Conservation (phyloP, 2,329 filamentous ascomycete genomes). For the Penicillium hesseltinei region DNA sequence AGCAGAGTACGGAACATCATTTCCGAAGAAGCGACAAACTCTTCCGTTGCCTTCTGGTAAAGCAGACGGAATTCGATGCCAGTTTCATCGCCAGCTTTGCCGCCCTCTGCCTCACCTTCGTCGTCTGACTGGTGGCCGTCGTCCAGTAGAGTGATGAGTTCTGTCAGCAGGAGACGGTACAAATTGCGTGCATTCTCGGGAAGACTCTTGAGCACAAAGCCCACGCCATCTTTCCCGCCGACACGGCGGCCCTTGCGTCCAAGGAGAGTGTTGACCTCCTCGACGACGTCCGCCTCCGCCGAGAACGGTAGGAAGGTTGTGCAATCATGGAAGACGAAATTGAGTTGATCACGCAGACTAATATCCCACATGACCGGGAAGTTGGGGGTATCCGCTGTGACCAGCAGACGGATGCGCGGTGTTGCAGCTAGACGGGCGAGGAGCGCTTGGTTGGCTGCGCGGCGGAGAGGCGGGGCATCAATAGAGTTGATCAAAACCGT, state of each 20-base stretch:
- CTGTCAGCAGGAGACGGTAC: conserved; percentile 79
- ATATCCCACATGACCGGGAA: conserved; percentile 90
- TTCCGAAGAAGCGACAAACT: conserved; percentile 95
- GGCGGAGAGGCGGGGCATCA: conserved; percentile 74
- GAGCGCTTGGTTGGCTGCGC: conserved; percentile 65
- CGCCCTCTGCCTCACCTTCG: conserved; percentile 42
- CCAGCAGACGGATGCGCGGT: conserved; percentile 68
- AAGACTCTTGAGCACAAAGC: conserved; percentile 83
- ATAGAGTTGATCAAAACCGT: conserved; percentile 81
- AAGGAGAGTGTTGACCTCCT: conserved; percentile 84
- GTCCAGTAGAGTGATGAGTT: conserved; percentile 72
- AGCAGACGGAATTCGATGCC: conserved; percentile 87
- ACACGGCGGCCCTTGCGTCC: conserved; percentile 75
- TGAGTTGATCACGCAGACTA: conserved; percentile 74
- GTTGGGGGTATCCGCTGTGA: conserved; percentile 82
- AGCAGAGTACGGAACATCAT: conserved; percentile 91
- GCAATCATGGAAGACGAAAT: conserved; percentile 88
- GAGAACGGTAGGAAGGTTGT: conserved; percentile 80
- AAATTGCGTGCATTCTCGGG: conserved; percentile 89
- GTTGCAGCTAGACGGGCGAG: conserved; percentile 75
- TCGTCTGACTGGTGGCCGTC: conserved; percentile 51
- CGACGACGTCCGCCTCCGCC: conserved; percentile 77
- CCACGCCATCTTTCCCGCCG: conserved; percentile 86
- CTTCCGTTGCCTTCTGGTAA: conserved; percentile 93
- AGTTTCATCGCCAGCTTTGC: conserved; percentile 41